Evolutionary conservation across 2,329 filamentous ascomycete genomes (phyloP).

Genomic region (Trichophyton mentagrophytes): DNA sequence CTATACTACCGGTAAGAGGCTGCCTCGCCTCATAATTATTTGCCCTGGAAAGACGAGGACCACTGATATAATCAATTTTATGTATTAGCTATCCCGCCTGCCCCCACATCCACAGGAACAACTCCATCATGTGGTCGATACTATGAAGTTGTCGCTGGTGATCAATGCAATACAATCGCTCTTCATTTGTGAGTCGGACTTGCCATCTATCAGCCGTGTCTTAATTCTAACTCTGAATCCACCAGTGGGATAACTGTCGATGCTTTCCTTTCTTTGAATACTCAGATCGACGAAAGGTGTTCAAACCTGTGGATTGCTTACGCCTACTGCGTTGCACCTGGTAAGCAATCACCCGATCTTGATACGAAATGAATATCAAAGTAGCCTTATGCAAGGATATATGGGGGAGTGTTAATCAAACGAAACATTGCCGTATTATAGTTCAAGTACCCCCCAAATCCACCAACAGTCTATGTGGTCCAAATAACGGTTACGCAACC

Average conservation of each 20-base stretch:
- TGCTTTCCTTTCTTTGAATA: neutral
- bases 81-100: conserved; percentile 10
- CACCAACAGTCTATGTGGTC: conserved; percentile 5
- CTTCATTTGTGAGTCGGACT: conserved; percentile 1
- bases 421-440: conserved; percentile 9
- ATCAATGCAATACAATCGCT: conserved; percentile 9
- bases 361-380: neutral
- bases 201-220: conserved; percentile 1
- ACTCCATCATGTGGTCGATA: conserved; percentile 13
- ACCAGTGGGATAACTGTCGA: neutral
- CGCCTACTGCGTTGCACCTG: neutral
- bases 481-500: neutral
- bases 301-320: neutral
- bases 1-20: neutral
- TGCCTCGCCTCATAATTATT: neutral
- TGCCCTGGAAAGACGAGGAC: neutral
- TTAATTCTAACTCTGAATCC: conserved; percentile 6
- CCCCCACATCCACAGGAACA: conserved; percentile 11
- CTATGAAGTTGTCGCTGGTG: conserved; percentile 13
- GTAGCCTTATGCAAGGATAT: neutral
- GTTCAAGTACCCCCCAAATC: neutral
- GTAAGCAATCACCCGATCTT: neutral
- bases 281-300: neutral
- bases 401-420: conserved; percentile 3
- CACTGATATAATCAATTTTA: neutral